Evolutionary conservation across 2,329 filamentous ascomycete species (phyloP).

Genomic region (Fusarium sulawesiense): DNA sequence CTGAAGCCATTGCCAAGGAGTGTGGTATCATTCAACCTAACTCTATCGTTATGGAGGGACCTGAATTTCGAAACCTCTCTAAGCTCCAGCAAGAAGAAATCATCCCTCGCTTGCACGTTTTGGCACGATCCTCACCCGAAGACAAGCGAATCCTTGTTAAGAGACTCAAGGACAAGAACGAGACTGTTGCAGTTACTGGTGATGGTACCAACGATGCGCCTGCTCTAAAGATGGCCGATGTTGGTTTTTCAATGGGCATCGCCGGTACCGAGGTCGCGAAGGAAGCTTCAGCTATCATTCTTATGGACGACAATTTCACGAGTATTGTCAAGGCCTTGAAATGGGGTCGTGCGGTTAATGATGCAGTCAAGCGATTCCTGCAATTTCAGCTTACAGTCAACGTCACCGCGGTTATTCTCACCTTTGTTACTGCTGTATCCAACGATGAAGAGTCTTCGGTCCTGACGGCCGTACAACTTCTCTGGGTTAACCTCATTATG

Average conservation of each 20-base stretch:
- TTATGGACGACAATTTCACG: slow-evolving; percentile 89
- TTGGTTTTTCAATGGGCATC: slow-evolving; percentile 89
- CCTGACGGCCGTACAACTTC: slow-evolving; percentile 86
- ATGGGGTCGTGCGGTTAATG: slow-evolving; percentile 83
- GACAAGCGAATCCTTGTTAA: slow-evolving; percentile 81
- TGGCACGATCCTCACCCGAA: slow-evolving; percentile 80
- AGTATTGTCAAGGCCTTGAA: slow-evolving; percentile 87
- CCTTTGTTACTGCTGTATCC: slow-evolving; percentile 87
- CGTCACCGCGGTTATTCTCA: slow-evolving; percentile 87
- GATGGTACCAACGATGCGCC: slow-evolving; percentile 88
- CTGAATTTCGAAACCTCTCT: slow-evolving; percentile 78
- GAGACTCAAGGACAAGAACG: slow-evolving; percentile 76
- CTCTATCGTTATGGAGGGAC: slow-evolving; percentile 81
- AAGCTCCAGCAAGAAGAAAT: slow-evolving; percentile 73
- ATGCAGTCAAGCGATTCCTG: slow-evolving; percentile 81
- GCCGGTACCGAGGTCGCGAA: slow-evolving; percentile 86
- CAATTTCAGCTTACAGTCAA: slow-evolving; percentile 89
- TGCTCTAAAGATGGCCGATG: slow-evolving; percentile 82
- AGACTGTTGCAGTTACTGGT: slow-evolving; percentile 85
- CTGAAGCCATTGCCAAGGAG: slow-evolving; percentile 81
- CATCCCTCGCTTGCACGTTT: slow-evolving; percentile 75
- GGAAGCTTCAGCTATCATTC: slow-evolving; percentile 84
- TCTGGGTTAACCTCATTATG: slow-evolving; percentile 99
- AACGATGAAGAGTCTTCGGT: slow-evolving; percentile 77
- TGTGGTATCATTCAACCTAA: slow-evolving; percentile 78